Evolutionary conservation across 2,329 filamentous ascomycete genomes (phyloP), one percentile per base, ranked within the genome.

Genomic region (Ploettnerulaceae sp.): DNA sequence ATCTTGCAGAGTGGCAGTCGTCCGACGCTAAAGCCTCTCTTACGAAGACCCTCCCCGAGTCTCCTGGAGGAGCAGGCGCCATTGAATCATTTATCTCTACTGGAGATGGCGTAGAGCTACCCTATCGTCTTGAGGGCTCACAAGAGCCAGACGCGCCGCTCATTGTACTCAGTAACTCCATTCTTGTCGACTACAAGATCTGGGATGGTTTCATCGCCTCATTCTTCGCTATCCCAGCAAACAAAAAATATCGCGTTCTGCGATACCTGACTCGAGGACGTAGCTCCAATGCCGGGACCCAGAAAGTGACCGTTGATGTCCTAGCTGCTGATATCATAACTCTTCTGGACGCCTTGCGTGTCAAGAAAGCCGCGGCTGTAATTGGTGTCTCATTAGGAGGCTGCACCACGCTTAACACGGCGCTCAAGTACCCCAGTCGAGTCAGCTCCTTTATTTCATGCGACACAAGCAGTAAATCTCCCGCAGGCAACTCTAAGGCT

Each of bases 351-450:
- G 79, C 82, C 0, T 73, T 94, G 22, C 78, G 85, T 38, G 81
- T 90, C 32, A 71, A 75, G 7, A 76, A 77, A 58, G 78, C 86
- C 0, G 77, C 83, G 25, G 73, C 77, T 0, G 69, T 91, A 0
- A 70, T 93, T 15, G 89, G 89, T 15, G 88, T 94, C 3, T 87
- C 82, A 26, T 80, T 93, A 64, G 89, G 89, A 53, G 89, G 89
- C 42, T 86, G 84, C 2, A 93, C 88, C 1, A 74, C 82, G 1
- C 75, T 93, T 39, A 82, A 84, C 61, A 81, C 85, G 41, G 83
- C 84, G 0, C 75, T 94, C 40, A 72, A 72, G 31, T 75, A 86
- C 57, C 82, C 86, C 0, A 53, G 68, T 1, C 73, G 78, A 33
- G 67, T 89, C 11, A 63, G 58, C 1, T 72, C 71, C 5, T 86